Percentiles rank a stretch among this genome's conserved stretches.
Conservation (phyloP, 345 rosid genomes). For the Brassica incana region DNA sequence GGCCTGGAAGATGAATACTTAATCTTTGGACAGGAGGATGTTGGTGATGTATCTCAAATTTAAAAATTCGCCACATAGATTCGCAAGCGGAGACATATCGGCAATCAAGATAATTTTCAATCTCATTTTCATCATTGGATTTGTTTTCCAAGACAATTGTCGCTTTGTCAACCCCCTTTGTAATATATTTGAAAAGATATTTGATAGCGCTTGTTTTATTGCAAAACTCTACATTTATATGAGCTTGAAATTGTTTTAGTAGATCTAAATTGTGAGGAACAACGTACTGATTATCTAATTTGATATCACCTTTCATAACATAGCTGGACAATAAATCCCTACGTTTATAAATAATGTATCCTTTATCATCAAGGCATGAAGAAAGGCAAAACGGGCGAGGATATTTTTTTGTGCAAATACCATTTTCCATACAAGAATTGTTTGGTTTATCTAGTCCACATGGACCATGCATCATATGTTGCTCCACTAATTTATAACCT, state of each 20-base stretch:
- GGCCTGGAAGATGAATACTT: neutral
- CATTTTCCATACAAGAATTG: neutral
- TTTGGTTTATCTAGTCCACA: neutral
- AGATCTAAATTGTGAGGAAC: neutral
- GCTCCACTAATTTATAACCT: neutral
- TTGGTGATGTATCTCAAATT: neutral
- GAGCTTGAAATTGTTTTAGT: neutral
- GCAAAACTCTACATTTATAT: neutral
- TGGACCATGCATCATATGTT: neutral
- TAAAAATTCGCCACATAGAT: neutral
- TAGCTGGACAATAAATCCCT: neutral
- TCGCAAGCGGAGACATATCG: neutral
- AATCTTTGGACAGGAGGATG: neutral
- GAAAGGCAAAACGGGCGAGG: neutral
- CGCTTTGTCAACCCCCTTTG: neutral
- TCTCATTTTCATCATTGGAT: neutral
- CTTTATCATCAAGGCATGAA: neutral
- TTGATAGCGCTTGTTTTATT: neutral
- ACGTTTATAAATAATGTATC: neutral
- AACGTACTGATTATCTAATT: neutral
- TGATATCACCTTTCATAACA: neutral
- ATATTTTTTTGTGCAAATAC: neutral
- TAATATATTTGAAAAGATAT: neutral
- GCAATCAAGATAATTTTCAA: neutral
- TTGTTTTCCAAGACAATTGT: neutral